Percentiles rank a stretch among this genome's conserved stretches.
These are phyloP conservation scores for Coemansia erecta DNA, from an alignment of 192 early-diverging fungal genomes.

Conservation along the genomic window DNA sequence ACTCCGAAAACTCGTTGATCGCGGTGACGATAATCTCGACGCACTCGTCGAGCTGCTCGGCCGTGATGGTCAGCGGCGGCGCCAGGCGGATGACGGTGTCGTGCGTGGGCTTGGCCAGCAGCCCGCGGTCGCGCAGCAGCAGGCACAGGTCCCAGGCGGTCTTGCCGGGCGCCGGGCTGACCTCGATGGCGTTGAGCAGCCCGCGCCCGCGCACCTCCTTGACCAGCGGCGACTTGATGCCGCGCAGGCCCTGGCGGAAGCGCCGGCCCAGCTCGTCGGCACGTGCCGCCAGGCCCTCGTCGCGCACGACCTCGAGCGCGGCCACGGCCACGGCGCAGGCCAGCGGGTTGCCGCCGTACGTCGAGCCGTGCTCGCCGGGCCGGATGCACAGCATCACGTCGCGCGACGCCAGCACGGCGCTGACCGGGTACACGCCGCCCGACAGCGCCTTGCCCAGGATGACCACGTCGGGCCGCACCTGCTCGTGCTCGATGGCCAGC, in stretches of 20 bases:
- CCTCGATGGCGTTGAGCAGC: slow-evolving; percentile 93
- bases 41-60: slow-evolving; percentile 80
- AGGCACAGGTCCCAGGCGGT: slow-evolving; percentile 98
- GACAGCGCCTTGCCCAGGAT: slow-evolving; percentile 98
- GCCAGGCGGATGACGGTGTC: slow-evolving; percentile 97
- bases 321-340: slow-evolving; percentile 93
- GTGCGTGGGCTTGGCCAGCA: slow-evolving; percentile 98
- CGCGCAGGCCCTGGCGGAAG: slow-evolving; percentile 76
- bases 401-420: slow-evolving; percentile 83
- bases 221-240: slow-evolving; percentile 78
- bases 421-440: slow-evolving; percentile 95
- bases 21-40: slow-evolving; percentile 75
- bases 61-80: slow-evolving; percentile 93
- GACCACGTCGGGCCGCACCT: slow-evolving; percentile 88
- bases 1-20: slow-evolving; percentile 61
- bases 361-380: slow-evolving; percentile 95
- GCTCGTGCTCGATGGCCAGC: slow-evolving; percentile 92
- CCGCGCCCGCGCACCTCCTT: slow-evolving; percentile 85
- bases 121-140: slow-evolving; percentile 84
- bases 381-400: slow-evolving; percentile 80
- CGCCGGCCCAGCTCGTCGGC: slow-evolving; percentile 74
- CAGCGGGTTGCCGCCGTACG: slow-evolving; percentile 97
- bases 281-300: slow-evolving; percentile 86
- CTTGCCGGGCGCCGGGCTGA: slow-evolving; percentile 81
- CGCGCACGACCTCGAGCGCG: slow-evolving; percentile 90